Evolutionary conservation across 306 rosid genomes (phyloP), one percentile per base, ranked within the genome.

Genomic region (Casuarina cunninghamiana): DNA sequence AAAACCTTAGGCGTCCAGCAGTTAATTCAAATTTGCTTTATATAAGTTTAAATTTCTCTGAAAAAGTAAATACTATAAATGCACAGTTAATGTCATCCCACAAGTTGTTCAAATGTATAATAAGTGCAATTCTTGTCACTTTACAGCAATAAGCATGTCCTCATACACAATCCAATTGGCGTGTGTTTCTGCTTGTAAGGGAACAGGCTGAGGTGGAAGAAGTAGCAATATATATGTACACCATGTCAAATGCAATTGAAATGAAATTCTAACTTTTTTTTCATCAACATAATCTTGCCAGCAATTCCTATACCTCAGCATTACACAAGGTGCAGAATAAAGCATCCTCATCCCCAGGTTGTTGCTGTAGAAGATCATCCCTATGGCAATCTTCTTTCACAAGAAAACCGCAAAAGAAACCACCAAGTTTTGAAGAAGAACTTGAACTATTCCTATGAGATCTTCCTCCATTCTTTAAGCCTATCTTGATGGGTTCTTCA

Each of bases 321-420:
- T 92, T 90, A 89, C 97, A 92, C 85, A 90, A 82, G 65, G 97
- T 88, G 89, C 97, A 90, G 88, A 90, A 92, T 61, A 92, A 81
- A 81, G 86, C 88, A 38, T 90, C 96, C 71, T 86, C 88, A 71
- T 86, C 96, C 82, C 91, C 92, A 77, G 90, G 83, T 77, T 86
- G 83, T 65, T 81, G 86, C 79, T 87, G 95, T 53, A 80, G 80
- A 86, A 39, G 43, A 76, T 90, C 96, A 78, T 85, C 81, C 48
- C 75, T 80, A 53, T 83, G 72, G 80, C 93, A 92, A 81, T 92
- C 93, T 89, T 90, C 93, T 78, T 61, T 86, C 5, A 80, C 88
- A 80, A 92, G 83, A 80, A 87, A 87, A 69, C 91, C 78, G 77
- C 96, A 92, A 21, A 88, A 83, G 80, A 84, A 86, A 73, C 87